Evolutionary conservation across 202 grass and related monocot species (phyloP).

Genomic region (Sporobolus alterniflorus): DNA sequence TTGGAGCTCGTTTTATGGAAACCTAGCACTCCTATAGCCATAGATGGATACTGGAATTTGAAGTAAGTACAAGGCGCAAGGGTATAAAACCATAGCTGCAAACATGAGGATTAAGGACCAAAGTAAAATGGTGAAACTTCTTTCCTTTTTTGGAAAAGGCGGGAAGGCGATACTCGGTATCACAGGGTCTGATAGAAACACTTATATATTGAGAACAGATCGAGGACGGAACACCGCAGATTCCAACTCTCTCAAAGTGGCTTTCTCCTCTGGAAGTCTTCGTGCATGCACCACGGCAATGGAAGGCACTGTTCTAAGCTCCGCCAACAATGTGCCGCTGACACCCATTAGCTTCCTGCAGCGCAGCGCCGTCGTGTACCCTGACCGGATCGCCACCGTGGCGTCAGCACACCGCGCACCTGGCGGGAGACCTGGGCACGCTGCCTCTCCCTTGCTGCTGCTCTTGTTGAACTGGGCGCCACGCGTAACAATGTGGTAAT

Average conservation of each 20-base stretch:
- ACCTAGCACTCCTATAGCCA: too few relatives aligned
- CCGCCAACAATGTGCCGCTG: not conserved
- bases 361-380: not conserved
- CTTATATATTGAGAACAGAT: too few relatives aligned
- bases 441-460: not conserved
- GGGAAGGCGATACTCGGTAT: too few relatives aligned
- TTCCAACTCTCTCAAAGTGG: not conserved
- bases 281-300: not conserved
- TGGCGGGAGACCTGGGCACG: not conserved
- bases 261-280: not conserved
- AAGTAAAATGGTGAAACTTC: too few relatives aligned
- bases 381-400: not conserved
- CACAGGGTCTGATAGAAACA: too few relatives aligned
- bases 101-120: too few relatives aligned
- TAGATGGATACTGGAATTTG: too few relatives aligned
- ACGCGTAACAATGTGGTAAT: not conserved
- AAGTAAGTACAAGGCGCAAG: too few relatives aligned
- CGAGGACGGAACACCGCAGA: too few relatives aligned
- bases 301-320: not conserved
- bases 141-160: too few relatives aligned
- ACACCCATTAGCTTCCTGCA: not conserved
- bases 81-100: too few relatives aligned
- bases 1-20: too few relatives aligned
- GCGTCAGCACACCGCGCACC: not conserved
- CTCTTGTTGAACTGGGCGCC: not conserved